Conservation (phyloP, 2,329 filamentous ascomycete genomes). For the Trichoderma aggressivum region DNA sequence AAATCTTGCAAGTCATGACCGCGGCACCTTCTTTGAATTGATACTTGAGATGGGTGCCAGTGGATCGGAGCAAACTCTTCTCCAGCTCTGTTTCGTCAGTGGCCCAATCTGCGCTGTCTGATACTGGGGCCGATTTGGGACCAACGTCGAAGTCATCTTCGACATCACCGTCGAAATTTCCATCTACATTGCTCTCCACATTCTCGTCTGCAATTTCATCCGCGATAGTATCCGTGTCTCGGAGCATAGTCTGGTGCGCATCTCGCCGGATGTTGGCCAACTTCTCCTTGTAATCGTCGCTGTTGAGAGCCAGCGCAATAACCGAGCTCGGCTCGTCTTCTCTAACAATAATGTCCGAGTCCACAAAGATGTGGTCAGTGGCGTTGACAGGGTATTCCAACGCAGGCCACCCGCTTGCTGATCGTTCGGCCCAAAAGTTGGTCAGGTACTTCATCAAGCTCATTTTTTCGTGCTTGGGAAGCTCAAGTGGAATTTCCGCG, state of each 20-base stretch:
- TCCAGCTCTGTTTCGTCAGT: conserved; percentile 72
- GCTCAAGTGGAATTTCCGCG: conserved; percentile 63
- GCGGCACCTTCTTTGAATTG: conserved; percentile 93
- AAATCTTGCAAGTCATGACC: conserved; percentile 95
- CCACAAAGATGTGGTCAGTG: conserved; percentile 92
- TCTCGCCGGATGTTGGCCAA: conserved; percentile 62
- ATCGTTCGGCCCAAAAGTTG: conserved; percentile 97
- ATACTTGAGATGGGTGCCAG: conserved; percentile 92
- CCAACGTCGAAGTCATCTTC: conserved; percentile 30
- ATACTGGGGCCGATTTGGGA: conserved; percentile 30
- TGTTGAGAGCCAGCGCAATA: conserved; percentile 87
- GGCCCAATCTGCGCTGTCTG: conserved; percentile 39
- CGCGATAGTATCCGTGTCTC: conserved; percentile 32
- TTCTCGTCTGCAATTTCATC: conserved; percentile 24
- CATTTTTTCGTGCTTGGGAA: conserved; percentile 89
- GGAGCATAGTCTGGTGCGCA: conserved; percentile 42
- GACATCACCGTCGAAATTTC: conserved; percentile 36
- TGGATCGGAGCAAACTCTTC: conserved; percentile 76
- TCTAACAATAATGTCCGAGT: conserved; percentile 93
- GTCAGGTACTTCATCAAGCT: conserved; percentile 94
- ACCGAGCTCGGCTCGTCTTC: conserved; percentile 97
- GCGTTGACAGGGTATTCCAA: conserved; percentile 87
- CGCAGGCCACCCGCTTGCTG: conserved; percentile 87
- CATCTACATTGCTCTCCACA: conserved; percentile 41
- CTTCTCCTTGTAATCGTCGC: conserved; percentile 81